These are phyloP conservation scores for Amoebophrya sp. DNA, from an alignment of 169 alveolate species.

Conservation along the genomic window DNA sequence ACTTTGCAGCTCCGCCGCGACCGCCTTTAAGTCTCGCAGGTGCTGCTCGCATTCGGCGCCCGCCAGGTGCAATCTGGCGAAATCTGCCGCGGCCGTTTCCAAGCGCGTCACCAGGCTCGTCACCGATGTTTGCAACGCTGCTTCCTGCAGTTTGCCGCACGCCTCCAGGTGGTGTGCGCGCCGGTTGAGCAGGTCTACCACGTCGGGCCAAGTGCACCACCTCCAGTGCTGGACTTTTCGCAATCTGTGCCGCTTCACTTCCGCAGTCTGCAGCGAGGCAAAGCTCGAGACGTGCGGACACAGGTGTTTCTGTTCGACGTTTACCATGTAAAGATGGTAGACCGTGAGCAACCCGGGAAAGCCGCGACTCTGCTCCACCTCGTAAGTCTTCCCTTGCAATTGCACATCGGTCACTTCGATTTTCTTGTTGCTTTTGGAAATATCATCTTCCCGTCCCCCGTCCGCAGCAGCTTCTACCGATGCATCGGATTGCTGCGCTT, in stretches of 20 bases:
- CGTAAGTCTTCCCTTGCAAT: background rate
- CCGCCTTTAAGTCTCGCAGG: background rate
- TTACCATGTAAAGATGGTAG: constrained; percentile 3
- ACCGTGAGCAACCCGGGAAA: background rate
- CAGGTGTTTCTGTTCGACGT: too few relatives aligned
- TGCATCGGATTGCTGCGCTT: too few relatives aligned
- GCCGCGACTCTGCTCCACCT: constrained; percentile 17
- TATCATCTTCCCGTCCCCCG: too few relatives aligned
- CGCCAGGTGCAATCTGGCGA: background rate
- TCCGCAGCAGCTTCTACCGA: too few relatives aligned
- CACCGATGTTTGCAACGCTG: too few relatives aligned
- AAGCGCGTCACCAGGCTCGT: background rate
- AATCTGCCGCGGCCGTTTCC: background rate
- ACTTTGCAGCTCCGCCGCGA: background rate
- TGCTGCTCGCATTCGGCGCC: background rate
- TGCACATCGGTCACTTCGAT: background rate
- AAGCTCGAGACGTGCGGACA: too few relatives aligned
- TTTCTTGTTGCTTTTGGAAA: too few relatives aligned
- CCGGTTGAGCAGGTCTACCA: background rate
- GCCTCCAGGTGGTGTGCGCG: background rate
- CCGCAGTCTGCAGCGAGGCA: too few relatives aligned
- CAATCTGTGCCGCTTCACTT: background rate
- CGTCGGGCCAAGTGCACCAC: background rate
- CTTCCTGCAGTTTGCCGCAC: background rate
- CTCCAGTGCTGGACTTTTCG: background rate